Conservation (phyloP, 257 asterid genomes). For the Apocynum venetum region DNA sequence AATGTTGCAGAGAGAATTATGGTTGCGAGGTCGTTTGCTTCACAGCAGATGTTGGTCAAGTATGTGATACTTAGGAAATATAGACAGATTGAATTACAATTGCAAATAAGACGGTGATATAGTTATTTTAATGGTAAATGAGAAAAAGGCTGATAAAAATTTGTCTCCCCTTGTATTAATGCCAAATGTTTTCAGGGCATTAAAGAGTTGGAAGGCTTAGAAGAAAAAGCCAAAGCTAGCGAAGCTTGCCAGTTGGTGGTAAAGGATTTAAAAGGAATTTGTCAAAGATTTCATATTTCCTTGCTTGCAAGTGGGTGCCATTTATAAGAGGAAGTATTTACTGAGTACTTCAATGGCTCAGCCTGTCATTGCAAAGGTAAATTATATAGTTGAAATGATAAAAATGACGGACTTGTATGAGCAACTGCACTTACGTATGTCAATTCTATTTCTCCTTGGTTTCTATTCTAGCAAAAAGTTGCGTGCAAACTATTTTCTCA, state of each 20-base stretch:
- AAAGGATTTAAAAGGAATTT: conserved; percentile 90
- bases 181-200: conserved; percentile 46
- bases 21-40: conserved; percentile 95
- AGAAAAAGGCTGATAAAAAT: background rate
- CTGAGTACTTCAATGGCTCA: conserved; percentile 99
- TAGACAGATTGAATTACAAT: background rate
- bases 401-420: background rate
- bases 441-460: background rate
- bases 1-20: conserved; percentile 70
- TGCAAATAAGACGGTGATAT: background rate
- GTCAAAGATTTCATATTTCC: conserved; percentile 88
- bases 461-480: background rate
- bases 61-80: conserved; percentile 36
- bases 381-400: conserved; percentile 3
- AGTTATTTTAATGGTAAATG: background rate
- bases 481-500: background rate
- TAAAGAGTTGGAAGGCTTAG: conserved; percentile 93
- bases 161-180: background rate
- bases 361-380: conserved; percentile 96
- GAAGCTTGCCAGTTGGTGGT: conserved; percentile 96
- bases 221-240: conserved; percentile 89
- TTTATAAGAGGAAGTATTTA: conserved; percentile 89
- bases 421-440: background rate
- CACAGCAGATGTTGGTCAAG: conserved; percentile 98
- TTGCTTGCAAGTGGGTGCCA: conserved; percentile 91